phyloP scores from a whole-genome alignment of 2,329 filamentous ascomycete species.

The Aureobasidium sp. region DNA sequence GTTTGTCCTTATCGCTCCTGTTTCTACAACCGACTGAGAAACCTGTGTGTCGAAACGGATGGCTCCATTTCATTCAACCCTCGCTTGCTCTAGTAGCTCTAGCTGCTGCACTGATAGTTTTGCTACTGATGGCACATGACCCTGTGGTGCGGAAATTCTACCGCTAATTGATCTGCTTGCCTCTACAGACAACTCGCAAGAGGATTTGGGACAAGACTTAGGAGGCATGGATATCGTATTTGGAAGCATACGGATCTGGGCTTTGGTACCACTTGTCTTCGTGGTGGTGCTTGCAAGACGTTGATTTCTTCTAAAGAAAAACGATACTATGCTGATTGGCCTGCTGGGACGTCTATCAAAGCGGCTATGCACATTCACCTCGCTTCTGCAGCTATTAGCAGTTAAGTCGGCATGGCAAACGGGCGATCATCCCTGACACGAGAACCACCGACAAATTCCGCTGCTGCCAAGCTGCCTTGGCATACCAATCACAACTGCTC shows the following conservation, averaged over 20 bases:
- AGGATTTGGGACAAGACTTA: not conserved
- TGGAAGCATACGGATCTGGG: not conserved
- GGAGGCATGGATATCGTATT: not conserved
- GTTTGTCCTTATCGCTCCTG: not conserved
- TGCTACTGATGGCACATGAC: not conserved
- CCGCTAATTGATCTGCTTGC: not conserved
- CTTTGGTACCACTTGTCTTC: not conserved
- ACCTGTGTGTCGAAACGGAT: not conserved
- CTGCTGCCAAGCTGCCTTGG: slow-evolving; percentile 8
- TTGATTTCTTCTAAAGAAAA: not conserved
- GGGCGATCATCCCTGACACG: slow-evolving; percentile 1
- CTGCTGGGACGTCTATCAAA: not conserved
- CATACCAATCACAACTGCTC: not conserved
- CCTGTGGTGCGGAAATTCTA: no score
- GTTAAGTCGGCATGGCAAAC: slow-evolving; percentile 1
- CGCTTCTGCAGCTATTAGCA: slow-evolving; percentile 10
- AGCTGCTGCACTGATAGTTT: not conserved
- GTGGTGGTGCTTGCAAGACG: not conserved
- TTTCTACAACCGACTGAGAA: no score
- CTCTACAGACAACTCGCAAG: not conserved
- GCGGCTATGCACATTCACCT: slow-evolving; percentile 1
- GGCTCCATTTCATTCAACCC: not conserved
- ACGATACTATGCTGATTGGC: not conserved
- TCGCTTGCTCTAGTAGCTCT: not conserved
- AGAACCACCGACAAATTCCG: not conserved